A percentile compares a stretch with the other conserved stretches of the same genome.
phyloP scores from a whole-genome alignment of 1,284 basidiomycete genomes.

The Melampsora americana region DNA sequence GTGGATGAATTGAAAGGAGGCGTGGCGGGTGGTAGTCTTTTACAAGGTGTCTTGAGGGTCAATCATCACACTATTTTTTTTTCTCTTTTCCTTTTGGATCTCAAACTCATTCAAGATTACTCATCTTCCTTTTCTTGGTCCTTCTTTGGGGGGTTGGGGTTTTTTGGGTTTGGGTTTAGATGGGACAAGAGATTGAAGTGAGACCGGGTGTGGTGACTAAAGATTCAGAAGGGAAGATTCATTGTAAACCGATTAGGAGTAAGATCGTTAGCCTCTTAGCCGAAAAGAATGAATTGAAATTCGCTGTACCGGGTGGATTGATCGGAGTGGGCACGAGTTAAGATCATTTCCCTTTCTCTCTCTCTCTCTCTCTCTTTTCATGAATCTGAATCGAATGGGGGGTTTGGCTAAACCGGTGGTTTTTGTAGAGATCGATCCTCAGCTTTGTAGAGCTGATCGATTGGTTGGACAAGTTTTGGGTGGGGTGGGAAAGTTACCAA shows the following conservation, averaged over 20 bases:
- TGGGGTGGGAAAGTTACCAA: constrained; percentile 85
- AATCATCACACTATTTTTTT: neutral
- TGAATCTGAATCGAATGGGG: neutral
- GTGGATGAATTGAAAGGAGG: constrained; percentile 97
- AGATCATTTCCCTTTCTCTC: neutral
- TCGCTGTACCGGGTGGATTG: constrained; percentile 93
- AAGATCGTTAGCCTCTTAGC: constrained; percentile 86
- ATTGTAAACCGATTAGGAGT: constrained; percentile 89
- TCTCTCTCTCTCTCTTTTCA: neutral
- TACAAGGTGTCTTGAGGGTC: constrained; percentile 76
- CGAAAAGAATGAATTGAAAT: constrained; percentile 88
- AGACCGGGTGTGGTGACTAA: constrained; percentile 95
- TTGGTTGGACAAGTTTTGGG: constrained; percentile 94
- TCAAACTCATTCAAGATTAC: no score
- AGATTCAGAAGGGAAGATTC: constrained; percentile 81
- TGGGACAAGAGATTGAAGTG: constrained; percentile 95
- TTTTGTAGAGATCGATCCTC: constrained; percentile 72
- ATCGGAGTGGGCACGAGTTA: constrained; percentile 91
- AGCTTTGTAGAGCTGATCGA: constrained; percentile 92
- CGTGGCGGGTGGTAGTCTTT: constrained; percentile 93
- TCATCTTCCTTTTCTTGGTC: no score
- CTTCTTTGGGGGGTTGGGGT: no score
- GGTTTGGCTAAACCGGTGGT: neutral
- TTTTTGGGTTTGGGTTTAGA: constrained; percentile 48
- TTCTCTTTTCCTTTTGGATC: neutral